These are phyloP conservation scores for Phoenix roebelenii DNA, from an alignment of 176 grass and related monocot genomes.

Conservation along the genomic window DNA sequence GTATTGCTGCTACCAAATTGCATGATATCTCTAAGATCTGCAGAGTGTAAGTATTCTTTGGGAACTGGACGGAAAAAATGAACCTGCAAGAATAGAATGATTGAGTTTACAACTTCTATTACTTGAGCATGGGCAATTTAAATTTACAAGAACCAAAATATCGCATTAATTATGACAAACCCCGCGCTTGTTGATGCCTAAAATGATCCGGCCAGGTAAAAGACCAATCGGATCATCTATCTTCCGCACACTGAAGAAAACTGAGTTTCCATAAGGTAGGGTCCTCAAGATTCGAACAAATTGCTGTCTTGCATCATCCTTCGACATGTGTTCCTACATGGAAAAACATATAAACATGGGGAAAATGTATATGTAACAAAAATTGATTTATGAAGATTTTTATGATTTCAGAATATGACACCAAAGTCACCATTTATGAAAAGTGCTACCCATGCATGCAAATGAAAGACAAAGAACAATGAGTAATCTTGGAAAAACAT, in stretches of 20 bases:
- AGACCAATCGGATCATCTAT: conserved; percentile 98
- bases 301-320: conserved; percentile 93
- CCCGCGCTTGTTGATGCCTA: conserved; percentile 96
- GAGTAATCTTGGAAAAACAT: too few species aligned
- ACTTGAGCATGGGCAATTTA: too few species aligned
- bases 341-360: too few species aligned
- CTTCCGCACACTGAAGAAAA: conserved; percentile 94
- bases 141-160: too few species aligned
- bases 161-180: conserved; percentile 28
- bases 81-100: conserved; percentile 41
- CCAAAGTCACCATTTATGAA: too few species aligned
- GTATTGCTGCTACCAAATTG: conserved; percentile 99
- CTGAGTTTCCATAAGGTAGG: conserved; percentile 89
- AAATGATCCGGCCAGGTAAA: conserved; percentile 86
- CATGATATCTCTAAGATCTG: conserved; percentile 98
- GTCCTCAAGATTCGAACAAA: conserved; percentile 90
- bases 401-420: too few species aligned
- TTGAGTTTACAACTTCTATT: too few species aligned
- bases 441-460: too few species aligned
- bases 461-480: too few species aligned
- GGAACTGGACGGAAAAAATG: conserved; percentile 98
- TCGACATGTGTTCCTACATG: conserved; percentile 79
- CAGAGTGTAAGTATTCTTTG: conserved; percentile 96
- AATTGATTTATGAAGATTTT: too few species aligned
- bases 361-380: too few species aligned